Conservation (phyloP, 495 filamentous ascomycete species). For the Aspergillus nanangensis region DNA sequence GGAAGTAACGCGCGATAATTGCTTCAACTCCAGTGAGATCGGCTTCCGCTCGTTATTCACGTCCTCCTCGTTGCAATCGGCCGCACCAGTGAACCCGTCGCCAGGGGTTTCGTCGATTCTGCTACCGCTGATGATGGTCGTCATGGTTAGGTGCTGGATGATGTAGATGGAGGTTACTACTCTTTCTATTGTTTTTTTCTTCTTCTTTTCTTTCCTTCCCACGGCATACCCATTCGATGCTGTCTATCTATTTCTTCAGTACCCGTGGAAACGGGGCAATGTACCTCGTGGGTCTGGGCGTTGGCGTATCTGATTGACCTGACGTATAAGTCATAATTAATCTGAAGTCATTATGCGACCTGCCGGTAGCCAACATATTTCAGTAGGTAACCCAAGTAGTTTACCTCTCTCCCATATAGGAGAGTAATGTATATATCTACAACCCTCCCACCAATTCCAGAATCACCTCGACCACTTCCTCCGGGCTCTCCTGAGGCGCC, state of each 20-base stretch:
- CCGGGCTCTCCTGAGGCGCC: constrained; percentile 62
- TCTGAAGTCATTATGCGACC: no score
- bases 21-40: constrained; percentile 76
- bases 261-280: no score
- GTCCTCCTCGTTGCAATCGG: constrained; percentile 50
- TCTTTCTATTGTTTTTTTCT: constrained; percentile 3
- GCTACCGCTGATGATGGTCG: constrained; percentile 20
- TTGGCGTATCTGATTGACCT: no score
- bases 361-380: no score
- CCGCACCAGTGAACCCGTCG: constrained; percentile 5
- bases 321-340: no score
- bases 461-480: constrained; percentile 48
- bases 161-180: constrained; percentile 22
- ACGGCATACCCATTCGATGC: no score
- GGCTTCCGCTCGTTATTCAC: constrained; percentile 73
- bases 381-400: no score
- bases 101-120: constrained; percentile 7
- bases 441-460: constrained; percentile 30
- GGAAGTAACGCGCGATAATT: constrained; percentile 72
- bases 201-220: constrained; percentile 13
- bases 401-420: no score
- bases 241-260: no score
- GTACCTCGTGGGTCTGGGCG: no score
- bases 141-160: constrained; percentile 16
- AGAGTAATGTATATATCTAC: no score